Percentiles rank a stretch among this genome's conserved stretches.
Evolutionary conservation across 2,329 filamentous ascomycete genomes (phyloP).

Genomic region (Phaeosphaeria sp.): DNA sequence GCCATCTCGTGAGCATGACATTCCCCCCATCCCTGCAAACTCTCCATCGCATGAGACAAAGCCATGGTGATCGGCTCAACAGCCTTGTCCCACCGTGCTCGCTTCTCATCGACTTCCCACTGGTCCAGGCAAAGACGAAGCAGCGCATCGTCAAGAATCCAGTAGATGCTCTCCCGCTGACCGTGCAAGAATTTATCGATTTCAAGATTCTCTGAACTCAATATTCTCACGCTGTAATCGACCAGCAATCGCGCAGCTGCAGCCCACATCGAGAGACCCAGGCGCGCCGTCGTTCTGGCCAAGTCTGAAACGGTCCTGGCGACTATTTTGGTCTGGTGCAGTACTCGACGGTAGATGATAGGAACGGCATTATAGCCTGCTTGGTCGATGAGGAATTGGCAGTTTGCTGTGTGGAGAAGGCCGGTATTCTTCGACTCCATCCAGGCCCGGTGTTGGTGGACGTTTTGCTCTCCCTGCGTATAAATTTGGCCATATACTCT

Average conservation of each 20-base stretch:
- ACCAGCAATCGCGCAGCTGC: conserved; percentile 12
- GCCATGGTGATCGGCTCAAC: conserved; percentile 3
- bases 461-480: not conserved
- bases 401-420: not conserved
- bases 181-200: conserved; percentile 18
- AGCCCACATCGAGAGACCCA: conserved; percentile 6
- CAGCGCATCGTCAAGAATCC: conserved; percentile 21
- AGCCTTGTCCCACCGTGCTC: conserved; percentile 8
- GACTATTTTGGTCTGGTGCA: conserved; percentile 15
- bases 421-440: not conserved
- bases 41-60: conserved; percentile 1
- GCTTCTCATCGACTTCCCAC: conserved; percentile 13
- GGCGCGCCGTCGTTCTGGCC: not conserved
- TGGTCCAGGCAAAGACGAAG: conserved; percentile 16
- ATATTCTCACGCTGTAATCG: conserved; percentile 11
- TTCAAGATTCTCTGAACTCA: conserved; percentile 7
- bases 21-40: conserved; percentile 9
- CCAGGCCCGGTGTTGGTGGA: not conserved
- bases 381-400: not conserved
- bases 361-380: not conserved
- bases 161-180: conserved; percentile 21
- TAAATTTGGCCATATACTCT: not conserved
- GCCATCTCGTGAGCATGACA: conserved; percentile 7
- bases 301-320: conserved; percentile 10
- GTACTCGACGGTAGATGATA: not conserved